A percentile compares a stretch with the other conserved stretches of the same genome.
Conservation (phyloP, 1,284 basidiomycete genomes). For the Dichomitus squalens region DNA sequence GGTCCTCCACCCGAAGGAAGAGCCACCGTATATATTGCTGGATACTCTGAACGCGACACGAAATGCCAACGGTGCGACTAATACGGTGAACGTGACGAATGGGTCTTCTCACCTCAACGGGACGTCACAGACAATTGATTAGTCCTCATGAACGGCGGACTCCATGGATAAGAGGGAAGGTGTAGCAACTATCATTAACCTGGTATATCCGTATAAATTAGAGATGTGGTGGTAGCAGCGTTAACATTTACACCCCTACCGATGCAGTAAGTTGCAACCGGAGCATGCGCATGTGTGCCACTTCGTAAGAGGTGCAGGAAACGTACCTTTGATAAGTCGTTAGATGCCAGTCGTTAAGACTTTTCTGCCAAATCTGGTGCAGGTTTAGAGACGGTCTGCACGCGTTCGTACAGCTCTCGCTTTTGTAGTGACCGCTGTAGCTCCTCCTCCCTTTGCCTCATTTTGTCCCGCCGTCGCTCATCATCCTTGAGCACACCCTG, state of each 20-base stretch:
- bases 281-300: background rate
- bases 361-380: conserved; percentile 3
- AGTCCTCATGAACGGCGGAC: background rate
- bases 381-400: conserved; percentile 51
- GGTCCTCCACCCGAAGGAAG: conserved; percentile 40
- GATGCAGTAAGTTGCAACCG: background rate
- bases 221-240: no score
- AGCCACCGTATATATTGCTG: conserved; percentile 11
- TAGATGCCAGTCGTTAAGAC: no score
- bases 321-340: no score
- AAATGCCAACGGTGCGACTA: background rate
- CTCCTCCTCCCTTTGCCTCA: conserved; percentile 65
- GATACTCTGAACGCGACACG: background rate
- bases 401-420: conserved; percentile 66
- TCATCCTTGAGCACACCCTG: conserved; percentile 89
- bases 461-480: conserved; percentile 75
- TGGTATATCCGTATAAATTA: background rate
- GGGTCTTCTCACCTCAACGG: background rate
- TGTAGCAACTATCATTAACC: background rate
- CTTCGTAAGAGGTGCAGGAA: background rate
- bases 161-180: no score
- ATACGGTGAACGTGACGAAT: background rate
- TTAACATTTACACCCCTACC: background rate
- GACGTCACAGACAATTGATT: background rate
- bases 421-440: conserved; percentile 67